Evolutionary conservation across 371 early-diverging fungal species (phyloP).

Genomic region (Circinella minor): DNA sequence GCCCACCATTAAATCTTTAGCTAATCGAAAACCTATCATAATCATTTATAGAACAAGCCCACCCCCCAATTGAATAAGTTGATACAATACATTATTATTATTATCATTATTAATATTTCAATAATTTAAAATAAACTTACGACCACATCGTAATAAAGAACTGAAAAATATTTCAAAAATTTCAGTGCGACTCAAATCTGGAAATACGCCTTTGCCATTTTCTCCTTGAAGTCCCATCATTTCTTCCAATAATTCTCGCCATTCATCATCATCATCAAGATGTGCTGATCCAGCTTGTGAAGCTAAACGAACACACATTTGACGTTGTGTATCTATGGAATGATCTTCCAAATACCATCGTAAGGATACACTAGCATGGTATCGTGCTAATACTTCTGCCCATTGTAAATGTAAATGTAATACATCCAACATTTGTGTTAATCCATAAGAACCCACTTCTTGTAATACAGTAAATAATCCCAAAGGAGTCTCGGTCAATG

Average conservation of each 20-base stretch:
- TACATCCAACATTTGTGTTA: constrained; percentile 66
- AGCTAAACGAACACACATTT: constrained; percentile 69
- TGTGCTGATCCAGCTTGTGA: constrained; percentile 62
- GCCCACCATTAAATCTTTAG: constrained; percentile 66
- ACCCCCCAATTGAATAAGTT: neutral
- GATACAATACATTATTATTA: too few species aligned
- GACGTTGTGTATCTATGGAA: constrained; percentile 53
- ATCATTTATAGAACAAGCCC: constrained; percentile 8
- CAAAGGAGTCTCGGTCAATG: constrained; percentile 24
- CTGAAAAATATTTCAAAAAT: constrained; percentile 72
- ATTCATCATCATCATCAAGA: constrained; percentile 72
- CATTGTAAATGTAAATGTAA: constrained; percentile 69
- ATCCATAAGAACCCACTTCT: constrained; percentile 42
- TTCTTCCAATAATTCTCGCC: constrained; percentile 71
- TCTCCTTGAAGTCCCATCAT: constrained; percentile 58
- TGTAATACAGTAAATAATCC: constrained; percentile 54
- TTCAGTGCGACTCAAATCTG: constrained; percentile 53
- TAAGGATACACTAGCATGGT: constrained; percentile 63
- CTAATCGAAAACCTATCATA: constrained; percentile 64
- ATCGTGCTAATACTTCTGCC: constrained; percentile 67
- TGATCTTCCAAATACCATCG: constrained; percentile 63
- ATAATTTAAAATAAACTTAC: constrained; percentile 46
- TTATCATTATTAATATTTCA: too few species aligned
- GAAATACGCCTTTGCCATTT: constrained; percentile 60
- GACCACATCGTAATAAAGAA: constrained; percentile 69